phyloP scores from a whole-genome alignment of 2,329 filamentous ascomycete species.

The Sclerotinia trifoliorum region DNA sequence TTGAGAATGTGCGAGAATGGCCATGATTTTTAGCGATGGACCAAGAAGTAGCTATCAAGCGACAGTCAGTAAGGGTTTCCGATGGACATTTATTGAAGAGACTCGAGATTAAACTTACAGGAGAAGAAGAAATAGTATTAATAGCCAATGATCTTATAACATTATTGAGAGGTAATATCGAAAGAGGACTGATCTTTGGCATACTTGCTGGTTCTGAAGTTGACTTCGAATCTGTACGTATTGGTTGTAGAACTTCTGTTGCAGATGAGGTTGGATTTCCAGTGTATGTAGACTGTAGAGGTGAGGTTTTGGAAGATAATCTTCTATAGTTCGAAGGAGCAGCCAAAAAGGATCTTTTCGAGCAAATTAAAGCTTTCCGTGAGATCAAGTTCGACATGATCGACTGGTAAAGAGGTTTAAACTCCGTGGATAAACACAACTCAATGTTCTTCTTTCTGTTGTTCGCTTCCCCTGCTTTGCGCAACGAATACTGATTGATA shows the following conservation, averaged over 20 bases:
- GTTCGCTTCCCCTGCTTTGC: background rate
- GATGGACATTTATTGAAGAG: background rate
- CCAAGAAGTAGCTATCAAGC: constrained; percentile 57
- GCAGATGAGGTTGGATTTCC: constrained; percentile 24
- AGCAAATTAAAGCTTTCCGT: background rate
- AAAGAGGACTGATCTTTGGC: constrained; percentile 49
- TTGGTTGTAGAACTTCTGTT: constrained; percentile 20
- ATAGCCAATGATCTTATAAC: constrained; percentile 69
- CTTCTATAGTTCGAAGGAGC: constrained; percentile 22
- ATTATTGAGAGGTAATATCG: constrained; percentile 63
- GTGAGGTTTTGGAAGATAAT: constrained; percentile 33
- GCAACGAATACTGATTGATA: background rate
- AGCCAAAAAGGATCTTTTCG: background rate
- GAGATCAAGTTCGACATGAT: constrained; percentile 11
- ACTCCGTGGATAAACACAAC: background rate
- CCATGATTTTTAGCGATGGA: constrained; percentile 68
- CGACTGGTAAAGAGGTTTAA: background rate
- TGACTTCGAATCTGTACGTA: background rate
- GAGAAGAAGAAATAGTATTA: constrained; percentile 68
- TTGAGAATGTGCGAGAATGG: constrained; percentile 66
- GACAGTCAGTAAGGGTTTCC: constrained; percentile 28
- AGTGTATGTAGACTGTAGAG: constrained; percentile 25
- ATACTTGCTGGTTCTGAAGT: constrained; percentile 26
- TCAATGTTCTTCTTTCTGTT: background rate
- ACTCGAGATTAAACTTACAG: constrained; percentile 31